Conservation (phyloP, 257 asterid genomes). For the Nicotiana sylvestris region DNA sequence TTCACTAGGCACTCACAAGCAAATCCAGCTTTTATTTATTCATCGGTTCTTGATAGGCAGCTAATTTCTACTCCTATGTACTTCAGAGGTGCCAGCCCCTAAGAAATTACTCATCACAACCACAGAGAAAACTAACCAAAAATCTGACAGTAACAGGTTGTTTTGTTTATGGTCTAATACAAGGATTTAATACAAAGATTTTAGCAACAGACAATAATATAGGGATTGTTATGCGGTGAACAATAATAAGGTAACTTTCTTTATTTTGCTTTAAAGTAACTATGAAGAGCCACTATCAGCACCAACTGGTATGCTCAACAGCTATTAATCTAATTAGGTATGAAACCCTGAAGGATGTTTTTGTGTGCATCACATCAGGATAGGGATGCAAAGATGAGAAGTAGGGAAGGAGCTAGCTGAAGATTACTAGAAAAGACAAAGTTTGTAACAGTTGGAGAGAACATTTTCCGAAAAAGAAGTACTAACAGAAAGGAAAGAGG, state of each 20-base stretch:
- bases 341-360: not conserved
- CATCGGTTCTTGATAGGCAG: not conserved
- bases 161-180: too few species aligned
- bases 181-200: too few species aligned
- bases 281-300: not conserved
- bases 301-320: not conserved
- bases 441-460: not conserved
- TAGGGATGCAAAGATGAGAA: not conserved
- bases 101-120: not conserved
- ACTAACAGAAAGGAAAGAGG: not conserved
- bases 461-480: not conserved
- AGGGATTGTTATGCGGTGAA: too few species aligned
- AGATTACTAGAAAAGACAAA: not conserved
- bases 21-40: not conserved
- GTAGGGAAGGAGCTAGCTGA: not conserved
- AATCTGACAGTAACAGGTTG: too few species aligned
- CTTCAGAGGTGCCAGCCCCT: slow-evolving; percentile 3
- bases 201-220: too few species aligned
- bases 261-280: not conserved
- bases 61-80: not conserved
- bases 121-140: not conserved
- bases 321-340: not conserved
- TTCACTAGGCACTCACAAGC: not conserved
- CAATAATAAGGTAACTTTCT: not conserved
- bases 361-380: not conserved